Evolutionary conservation across 1,284 basidiomycete species (phyloP).

Genomic region (Golubevia pallescens): DNA sequence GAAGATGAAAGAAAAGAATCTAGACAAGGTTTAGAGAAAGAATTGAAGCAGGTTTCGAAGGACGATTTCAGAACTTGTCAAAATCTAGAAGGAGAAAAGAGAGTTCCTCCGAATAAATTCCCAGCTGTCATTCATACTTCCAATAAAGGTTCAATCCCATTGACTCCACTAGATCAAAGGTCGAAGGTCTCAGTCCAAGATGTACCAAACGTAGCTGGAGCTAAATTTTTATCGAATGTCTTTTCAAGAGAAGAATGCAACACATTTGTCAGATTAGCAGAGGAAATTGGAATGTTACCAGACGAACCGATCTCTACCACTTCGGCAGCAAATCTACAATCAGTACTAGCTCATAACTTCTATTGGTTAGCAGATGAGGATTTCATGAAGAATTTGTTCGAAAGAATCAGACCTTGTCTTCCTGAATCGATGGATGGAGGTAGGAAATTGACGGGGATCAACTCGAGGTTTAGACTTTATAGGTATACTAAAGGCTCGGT

Average conservation of each 20-base stretch:
- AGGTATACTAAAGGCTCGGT: constrained; percentile 1
- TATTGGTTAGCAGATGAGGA: constrained; percentile 6
- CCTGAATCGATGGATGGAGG: constrained; percentile 3
- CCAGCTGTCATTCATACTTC: constrained; percentile 5
- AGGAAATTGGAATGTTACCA: constrained; percentile 3
- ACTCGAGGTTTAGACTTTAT: constrained; percentile 2
- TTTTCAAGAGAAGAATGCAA: not conserved
- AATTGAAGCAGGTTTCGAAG: not conserved
- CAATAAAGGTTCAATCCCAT: not conserved
- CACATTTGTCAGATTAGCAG: constrained; percentile 2
- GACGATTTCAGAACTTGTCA: constrained; percentile 6
- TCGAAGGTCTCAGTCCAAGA: not conserved
- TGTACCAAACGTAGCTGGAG: constrained; percentile 2
- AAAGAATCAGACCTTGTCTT: constrained; percentile 1
- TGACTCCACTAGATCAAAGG: constrained; percentile 2
- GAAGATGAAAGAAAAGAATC: not conserved
- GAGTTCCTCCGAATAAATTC: not conserved
- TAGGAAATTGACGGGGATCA: constrained; percentile 4
- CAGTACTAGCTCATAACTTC: constrained; percentile 1
- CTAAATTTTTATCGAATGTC: constrained; percentile 4
- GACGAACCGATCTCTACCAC: constrained; percentile 4
- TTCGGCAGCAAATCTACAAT: constrained; percentile 3
- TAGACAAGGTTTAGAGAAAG: constrained; percentile 1
- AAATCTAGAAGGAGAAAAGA: not conserved
- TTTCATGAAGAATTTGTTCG: constrained; percentile 1